Conservation (phyloP, 495 filamentous ascomycete species). For the Penicillium crystallinum region DNA sequence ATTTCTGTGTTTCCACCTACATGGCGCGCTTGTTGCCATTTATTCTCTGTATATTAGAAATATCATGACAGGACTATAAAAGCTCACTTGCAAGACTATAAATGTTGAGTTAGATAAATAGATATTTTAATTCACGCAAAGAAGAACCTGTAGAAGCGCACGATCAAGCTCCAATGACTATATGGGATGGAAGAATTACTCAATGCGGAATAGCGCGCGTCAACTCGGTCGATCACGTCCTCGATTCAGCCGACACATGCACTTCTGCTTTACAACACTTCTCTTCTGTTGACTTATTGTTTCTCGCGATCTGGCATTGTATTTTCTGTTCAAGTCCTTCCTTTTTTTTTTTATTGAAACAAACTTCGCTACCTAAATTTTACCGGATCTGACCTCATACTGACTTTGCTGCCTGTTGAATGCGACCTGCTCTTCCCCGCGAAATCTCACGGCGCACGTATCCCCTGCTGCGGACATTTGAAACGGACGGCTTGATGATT, state of each 20-base stretch:
- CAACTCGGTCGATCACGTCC: conserved; percentile 28
- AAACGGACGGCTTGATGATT: conserved; percentile 42
- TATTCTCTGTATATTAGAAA: conserved; percentile 23
- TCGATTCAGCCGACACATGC: conserved; percentile 14
- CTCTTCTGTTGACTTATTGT: conserved; percentile 4
- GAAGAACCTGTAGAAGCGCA: no score
- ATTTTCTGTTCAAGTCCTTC: conserved; percentile 4
- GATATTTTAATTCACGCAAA: no score
- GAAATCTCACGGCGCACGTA: conserved; percentile 27
- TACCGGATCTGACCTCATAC: neutral
- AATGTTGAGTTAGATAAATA: no score
- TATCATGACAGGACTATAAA: conserved; percentile 1
- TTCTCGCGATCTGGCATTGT: conserved; percentile 6
- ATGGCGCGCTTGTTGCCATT: conserved; percentile 6
- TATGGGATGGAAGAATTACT: conserved; percentile 6
- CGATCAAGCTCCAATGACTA: no score
- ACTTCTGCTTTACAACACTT: conserved; percentile 10
- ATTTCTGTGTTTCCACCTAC: neutral
- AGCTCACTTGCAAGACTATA: neutral
- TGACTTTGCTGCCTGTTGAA: conserved; percentile 27
- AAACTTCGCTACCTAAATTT: no score
- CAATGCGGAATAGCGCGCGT: conserved; percentile 24
- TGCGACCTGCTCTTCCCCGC: conserved; percentile 36
- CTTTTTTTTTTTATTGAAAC: neutral
- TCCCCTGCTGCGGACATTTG: conserved; percentile 16